Conservation (phyloP, 139 green algal species). For the Edaphochlamys debaryana region DNA sequence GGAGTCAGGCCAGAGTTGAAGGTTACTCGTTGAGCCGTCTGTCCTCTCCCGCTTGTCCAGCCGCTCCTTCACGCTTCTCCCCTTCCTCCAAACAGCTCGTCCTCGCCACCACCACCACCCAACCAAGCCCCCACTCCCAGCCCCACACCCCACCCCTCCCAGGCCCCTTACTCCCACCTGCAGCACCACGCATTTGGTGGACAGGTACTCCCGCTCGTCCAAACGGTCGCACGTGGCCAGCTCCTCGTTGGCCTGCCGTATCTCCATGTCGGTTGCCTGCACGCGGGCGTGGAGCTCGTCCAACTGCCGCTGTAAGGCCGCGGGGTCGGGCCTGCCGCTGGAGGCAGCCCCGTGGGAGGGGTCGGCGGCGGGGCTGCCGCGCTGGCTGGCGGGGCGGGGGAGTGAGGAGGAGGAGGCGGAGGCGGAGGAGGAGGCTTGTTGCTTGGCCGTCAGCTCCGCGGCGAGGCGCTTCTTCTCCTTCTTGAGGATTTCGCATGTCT, state of each 20-base stretch:
- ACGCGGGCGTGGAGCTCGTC: conserved; percentile 28
- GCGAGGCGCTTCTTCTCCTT: conserved; percentile 43
- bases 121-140: not conserved
- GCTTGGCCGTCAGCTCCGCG: conserved; percentile 26
- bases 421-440: not conserved
- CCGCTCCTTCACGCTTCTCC: too few relatives aligned
- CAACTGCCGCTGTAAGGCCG: conserved; percentile 24
- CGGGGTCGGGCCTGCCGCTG: not conserved
- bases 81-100: too few relatives aligned
- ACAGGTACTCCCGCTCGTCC: conserved; percentile 42
- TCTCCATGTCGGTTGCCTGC: conserved; percentile 21
- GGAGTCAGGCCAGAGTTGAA: too few relatives aligned
- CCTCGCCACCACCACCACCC: too few relatives aligned
- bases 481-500: conserved; percentile 41
- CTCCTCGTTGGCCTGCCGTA: not conserved
- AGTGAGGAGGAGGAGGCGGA: not conserved
- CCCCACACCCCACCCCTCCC: not conserved
- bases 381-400: not conserved
- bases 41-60: too few relatives aligned
- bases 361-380: not conserved
- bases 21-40: too few relatives aligned
- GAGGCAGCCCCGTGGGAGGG: not conserved
- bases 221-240: conserved; percentile 9
- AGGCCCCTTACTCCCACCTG: conserved; percentile 9
- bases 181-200: conserved; percentile 44